Base-by-base conservation (phyloP, 495 filamentous ascomycete species). In the Neurospora sp. region DNA sequence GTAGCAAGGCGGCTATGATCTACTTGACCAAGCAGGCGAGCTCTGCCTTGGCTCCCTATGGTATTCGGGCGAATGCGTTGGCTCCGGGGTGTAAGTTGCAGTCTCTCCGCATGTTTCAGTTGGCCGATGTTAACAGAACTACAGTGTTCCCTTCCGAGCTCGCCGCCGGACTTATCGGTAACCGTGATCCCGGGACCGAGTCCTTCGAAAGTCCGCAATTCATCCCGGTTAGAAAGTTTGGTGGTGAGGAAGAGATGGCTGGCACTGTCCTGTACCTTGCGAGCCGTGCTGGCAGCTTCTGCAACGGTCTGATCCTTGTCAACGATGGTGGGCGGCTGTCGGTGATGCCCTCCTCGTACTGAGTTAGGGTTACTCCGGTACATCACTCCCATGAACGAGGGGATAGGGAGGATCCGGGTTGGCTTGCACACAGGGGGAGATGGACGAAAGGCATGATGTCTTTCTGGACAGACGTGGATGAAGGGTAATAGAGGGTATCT, bases 1-100 rank as follows among this genome's bases (percentile, higher is more conserved):
- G 81, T 0, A 87, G 86, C 75, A 93, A 93, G 83, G 88, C 88
- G 12, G 89, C 88, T 0, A 80, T 86, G 1, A 84, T 85, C 20
- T 90, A 91, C 59, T 72, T 92, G 74, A 87, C 89, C 40, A 92
- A 92, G 84, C 82, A 87, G 74, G 80, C 91, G 66, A 82, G 87
- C 16, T 88, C 85, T 0, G 78, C 74, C 37, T 81, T 91, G 54
- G 84, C 83, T 12, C 81, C 83, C 46, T 89, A 88, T 70, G 80
- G 84, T 39, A 91, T 93, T 40, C 82, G 84, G 23, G 84, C 85
- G 48, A 92, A 92, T 82, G 88, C 88, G 0, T 82, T 92, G 66
- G 87, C 89, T 18, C 90, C 91, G 31, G 91, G 91, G 7, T 80
- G 90, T 81, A 59, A 79, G 79, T 38, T 38, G 5, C 37, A 7